Conservation (phyloP, 1,284 basidiomycete species). For the Mycosarcoma maydis region DNA sequence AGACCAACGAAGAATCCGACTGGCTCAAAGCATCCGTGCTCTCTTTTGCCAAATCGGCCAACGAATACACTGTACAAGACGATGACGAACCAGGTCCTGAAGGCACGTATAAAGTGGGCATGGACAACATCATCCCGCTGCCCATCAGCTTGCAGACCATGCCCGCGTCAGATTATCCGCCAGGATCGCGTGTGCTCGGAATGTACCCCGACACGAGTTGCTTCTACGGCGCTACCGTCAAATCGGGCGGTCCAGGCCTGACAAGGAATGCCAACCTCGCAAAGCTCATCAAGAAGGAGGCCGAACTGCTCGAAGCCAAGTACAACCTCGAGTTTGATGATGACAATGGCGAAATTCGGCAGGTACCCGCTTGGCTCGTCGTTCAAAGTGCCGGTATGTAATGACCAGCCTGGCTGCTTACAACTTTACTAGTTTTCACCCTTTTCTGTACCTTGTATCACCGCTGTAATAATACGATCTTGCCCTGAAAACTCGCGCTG, state of each 20-base stretch:
- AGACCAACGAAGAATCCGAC: constrained; percentile 40
- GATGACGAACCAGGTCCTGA: constrained; percentile 48
- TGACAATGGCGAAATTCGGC: constrained; percentile 60
- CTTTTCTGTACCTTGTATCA: constrained; percentile 24
- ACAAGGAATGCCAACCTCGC: constrained; percentile 27
- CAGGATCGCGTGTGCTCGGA: constrained; percentile 60
- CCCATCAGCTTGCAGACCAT: constrained; percentile 57
- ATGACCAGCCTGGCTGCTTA: too few relatives aligned
- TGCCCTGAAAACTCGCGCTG: too few relatives aligned
- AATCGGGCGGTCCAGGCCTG: constrained; percentile 60
- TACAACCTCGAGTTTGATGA: constrained; percentile 65
- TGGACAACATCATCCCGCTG: constrained; percentile 59
- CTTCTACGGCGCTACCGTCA: constrained; percentile 64
- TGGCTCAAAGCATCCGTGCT: constrained; percentile 47
- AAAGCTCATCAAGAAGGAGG: constrained; percentile 47
- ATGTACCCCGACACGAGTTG: constrained; percentile 66
- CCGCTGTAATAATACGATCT: constrained; percentile 13
- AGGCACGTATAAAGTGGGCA: constrained; percentile 45
- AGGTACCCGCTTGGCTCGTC: constrained; percentile 63
- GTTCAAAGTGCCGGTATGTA: constrained; percentile 55
- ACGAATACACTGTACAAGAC: constrained; percentile 46
- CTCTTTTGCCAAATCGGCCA: constrained; percentile 32
- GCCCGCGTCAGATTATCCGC: constrained; percentile 55
- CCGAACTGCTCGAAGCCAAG: constrained; percentile 57
- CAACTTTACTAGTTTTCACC: too few relatives aligned